Conservation (phyloP, 2,329 filamentous ascomycete species). For the Camptophora hylomeconis region DNA sequence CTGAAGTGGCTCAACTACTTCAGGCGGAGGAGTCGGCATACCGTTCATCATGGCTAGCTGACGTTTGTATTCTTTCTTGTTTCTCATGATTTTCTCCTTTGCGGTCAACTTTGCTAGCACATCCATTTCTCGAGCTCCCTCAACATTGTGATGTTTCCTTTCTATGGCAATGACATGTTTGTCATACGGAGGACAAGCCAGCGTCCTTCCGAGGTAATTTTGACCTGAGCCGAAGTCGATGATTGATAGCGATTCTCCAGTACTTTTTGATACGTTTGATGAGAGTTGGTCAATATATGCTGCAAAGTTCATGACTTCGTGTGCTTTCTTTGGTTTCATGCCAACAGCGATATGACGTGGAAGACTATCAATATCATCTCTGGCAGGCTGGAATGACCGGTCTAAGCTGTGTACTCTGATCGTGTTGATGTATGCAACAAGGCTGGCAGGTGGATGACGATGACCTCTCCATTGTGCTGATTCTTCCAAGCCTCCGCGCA, state of each 20-base stretch:
- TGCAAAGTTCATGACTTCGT: constrained; percentile 88
- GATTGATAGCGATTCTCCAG: constrained; percentile 48
- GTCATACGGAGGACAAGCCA: constrained; percentile 77
- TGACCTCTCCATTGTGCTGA: constrained; percentile 30
- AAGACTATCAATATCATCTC: constrained; percentile 29
- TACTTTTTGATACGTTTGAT: constrained; percentile 34
- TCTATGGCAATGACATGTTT: constrained; percentile 84
- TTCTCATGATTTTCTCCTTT: constrained; percentile 60
- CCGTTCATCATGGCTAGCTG: constrained; percentile 7
- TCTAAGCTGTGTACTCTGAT: constrained; percentile 57
- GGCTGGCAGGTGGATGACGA: constrained; percentile 35
- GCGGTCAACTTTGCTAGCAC: constrained; percentile 64
- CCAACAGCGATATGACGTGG: constrained; percentile 65
- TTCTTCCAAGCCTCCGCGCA: constrained; percentile 6
- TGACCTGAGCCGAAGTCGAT: constrained; percentile 95
- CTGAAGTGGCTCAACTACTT: constrained; percentile 1
- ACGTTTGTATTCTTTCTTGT: constrained; percentile 52
- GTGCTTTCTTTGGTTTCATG: constrained; percentile 92
- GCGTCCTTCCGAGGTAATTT: constrained; percentile 81
- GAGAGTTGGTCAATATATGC: constrained; percentile 63
- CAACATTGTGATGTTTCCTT: constrained; percentile 72
- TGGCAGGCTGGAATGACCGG: constrained; percentile 35
- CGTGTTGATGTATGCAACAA: constrained; percentile 59
- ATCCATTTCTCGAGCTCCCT: constrained; percentile 72
- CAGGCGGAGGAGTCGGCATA: constrained; percentile 4